phyloP scores from a whole-genome alignment of 345 rosid species.

The Orychophragmus violaceus region DNA sequence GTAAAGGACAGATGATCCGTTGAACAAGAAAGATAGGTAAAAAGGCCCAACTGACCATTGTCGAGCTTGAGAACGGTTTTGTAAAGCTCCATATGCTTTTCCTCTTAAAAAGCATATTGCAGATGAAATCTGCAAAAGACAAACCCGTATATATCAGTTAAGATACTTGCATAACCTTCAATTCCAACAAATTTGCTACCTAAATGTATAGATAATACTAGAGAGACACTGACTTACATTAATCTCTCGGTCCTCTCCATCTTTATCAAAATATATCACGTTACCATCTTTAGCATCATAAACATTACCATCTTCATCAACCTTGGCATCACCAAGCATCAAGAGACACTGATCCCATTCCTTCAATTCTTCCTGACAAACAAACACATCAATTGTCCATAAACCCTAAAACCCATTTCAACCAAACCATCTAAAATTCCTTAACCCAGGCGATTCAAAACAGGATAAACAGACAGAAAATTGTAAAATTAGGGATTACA shows the following conservation, averaged over 20 bases:
- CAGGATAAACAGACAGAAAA: too few species aligned
- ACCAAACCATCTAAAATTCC: neutral
- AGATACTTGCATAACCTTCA: neutral
- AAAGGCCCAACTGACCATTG: constrained; percentile 52
- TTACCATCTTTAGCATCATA: constrained; percentile 62
- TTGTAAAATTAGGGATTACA: too few species aligned
- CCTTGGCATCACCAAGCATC: constrained; percentile 84
- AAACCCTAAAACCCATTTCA: constrained; percentile 8
- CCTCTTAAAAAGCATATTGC: constrained; percentile 94
- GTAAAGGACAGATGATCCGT: neutral
- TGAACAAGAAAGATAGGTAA: neutral
- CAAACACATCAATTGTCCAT: neutral
- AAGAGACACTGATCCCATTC: constrained; percentile 77
- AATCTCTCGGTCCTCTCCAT: constrained; percentile 89
- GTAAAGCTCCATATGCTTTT: constrained; percentile 88
- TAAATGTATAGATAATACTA: neutral
- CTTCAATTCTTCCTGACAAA: constrained; percentile 66
- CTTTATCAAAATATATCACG: too few species aligned
- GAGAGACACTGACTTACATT: constrained; percentile 39
- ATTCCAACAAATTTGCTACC: neutral
- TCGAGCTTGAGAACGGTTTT: constrained; percentile 83
- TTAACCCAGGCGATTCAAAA: neutral
- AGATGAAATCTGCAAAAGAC: constrained; percentile 56
- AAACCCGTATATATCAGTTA: neutral
- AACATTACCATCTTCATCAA: constrained; percentile 77